Conservation (phyloP, 179 eudicot genomes). For the Heliamphora pulchella region DNA sequence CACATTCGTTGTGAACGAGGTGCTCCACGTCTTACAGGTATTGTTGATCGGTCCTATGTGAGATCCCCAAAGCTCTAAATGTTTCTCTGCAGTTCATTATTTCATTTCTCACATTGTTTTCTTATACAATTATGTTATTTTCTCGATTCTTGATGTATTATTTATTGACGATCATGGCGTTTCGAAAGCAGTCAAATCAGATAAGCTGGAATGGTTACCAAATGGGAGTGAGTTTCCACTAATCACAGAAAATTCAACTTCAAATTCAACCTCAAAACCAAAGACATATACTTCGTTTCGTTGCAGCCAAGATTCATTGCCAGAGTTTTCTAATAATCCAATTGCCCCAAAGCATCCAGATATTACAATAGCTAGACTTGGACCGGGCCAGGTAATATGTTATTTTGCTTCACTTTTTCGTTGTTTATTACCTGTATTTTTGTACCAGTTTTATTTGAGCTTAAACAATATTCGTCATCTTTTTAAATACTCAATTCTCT, state of each 20-base stretch:
- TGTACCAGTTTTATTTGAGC: background rate
- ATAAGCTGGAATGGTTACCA: constrained; percentile 76
- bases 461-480: background rate
- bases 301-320: constrained; percentile 58
- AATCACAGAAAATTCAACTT: constrained; percentile 35
- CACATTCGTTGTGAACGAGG: constrained; percentile 48
- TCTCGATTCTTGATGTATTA: constrained; percentile 9
- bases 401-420: background rate
- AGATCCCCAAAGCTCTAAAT: background rate
- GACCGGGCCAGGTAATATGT: constrained; percentile 72
- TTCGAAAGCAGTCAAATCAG: constrained; percentile 50
- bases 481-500: background rate
- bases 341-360: constrained; percentile 50
- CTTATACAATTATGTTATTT: background rate
- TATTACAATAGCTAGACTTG: constrained; percentile 67
- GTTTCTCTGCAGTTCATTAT: background rate
- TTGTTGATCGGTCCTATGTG: background rate
- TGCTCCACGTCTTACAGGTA: constrained; percentile 55
- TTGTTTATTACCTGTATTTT: background rate
- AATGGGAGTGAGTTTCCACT: constrained; percentile 64
- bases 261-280: constrained; percentile 42
- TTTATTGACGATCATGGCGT: constrained; percentile 11
- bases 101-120: background rate
- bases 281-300: constrained; percentile 80
- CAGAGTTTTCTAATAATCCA: constrained; percentile 56